These are phyloP conservation scores for Eucalyptus caleyi DNA, from an alignment of 345 rosid species.

Conservation along the genomic window DNA sequence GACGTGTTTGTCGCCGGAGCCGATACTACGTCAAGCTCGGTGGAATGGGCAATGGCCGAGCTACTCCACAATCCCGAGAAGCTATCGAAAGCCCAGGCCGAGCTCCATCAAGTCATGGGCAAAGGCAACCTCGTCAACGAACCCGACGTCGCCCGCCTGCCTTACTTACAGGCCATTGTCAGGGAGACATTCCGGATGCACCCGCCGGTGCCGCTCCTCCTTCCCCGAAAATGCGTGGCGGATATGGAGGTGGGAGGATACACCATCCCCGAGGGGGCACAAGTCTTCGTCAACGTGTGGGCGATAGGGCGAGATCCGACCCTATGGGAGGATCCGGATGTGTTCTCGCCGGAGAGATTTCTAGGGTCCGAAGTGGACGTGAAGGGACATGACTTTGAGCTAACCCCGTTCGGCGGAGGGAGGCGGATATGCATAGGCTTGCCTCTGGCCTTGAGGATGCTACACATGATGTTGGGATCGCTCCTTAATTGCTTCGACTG, in stretches of 20 bases:
- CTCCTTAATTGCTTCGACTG: slow-evolving; percentile 10
- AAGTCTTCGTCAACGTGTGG: slow-evolving; percentile 5
- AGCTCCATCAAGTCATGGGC: slow-evolving; percentile 1
- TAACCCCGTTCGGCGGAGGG: slow-evolving; percentile 20
- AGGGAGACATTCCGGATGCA: slow-evolving; percentile 12
- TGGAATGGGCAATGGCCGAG: slow-evolving; percentile 28
- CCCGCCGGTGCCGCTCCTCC: slow-evolving; percentile 3
- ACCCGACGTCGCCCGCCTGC: not conserved
- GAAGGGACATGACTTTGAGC: slow-evolving; percentile 6
- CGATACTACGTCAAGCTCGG: slow-evolving; percentile 11
- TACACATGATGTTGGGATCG: slow-evolving; percentile 12
- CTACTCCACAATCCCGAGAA: slow-evolving; percentile 2
- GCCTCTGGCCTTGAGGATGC: slow-evolving; percentile 9
- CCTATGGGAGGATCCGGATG: not conserved
- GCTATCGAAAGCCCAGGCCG: not conserved
- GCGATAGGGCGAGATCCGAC: slow-evolving; percentile 6
- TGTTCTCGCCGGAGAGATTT: slow-evolving; percentile 18
- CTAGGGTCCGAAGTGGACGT: not conserved
- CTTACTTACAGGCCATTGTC: slow-evolving; percentile 5
- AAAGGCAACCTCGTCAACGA: slow-evolving; percentile 1
- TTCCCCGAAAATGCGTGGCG: slow-evolving; percentile 1
- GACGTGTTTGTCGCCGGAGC: slow-evolving; percentile 7
- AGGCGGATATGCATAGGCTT: slow-evolving; percentile 21
- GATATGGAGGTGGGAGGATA: not conserved
- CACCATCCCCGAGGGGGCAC: slow-evolving; percentile 4